Evolutionary conservation across 306 rosid species (phyloP).

Genomic region (Quercus variabilis): DNA sequence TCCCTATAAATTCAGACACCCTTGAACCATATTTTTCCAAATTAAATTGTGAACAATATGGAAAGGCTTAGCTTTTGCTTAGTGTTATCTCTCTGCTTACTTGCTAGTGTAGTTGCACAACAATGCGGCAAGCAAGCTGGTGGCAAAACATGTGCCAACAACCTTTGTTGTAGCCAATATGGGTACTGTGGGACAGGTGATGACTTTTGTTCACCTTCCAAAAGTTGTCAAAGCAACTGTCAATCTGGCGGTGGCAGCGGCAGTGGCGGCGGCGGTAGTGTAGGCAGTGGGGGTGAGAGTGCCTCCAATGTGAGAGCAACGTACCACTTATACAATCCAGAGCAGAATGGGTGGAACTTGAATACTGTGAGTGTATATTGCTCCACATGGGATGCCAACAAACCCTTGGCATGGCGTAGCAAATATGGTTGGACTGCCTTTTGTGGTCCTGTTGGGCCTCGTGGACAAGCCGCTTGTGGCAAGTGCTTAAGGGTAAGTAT

Average conservation of each 20-base stretch:
- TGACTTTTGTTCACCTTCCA: slow-evolving; percentile 36
- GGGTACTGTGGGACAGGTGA: slow-evolving; percentile 51
- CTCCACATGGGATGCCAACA: slow-evolving; percentile 69
- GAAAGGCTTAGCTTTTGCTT: background rate
- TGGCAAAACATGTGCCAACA: slow-evolving; percentile 31
- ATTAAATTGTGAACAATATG: slow-evolving; percentile 8
- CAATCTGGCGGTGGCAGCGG: background rate
- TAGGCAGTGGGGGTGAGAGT: background rate
- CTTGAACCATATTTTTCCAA: background rate
- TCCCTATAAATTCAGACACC: background rate
- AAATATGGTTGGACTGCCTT: slow-evolving; percentile 82
- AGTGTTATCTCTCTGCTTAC: background rate
- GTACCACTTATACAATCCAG: slow-evolving; percentile 61
- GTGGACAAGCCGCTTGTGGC: slow-evolving; percentile 55
- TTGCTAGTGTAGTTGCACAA: slow-evolving; percentile 11
- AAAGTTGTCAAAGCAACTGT: slow-evolving; percentile 55
- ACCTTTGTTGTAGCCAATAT: slow-evolving; percentile 56
- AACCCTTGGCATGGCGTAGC: slow-evolving; percentile 65
- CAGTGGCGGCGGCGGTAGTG: too few relatives aligned
- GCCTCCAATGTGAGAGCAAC: slow-evolving; percentile 57
- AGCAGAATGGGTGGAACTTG: slow-evolving; percentile 54
- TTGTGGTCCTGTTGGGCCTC: slow-evolving; percentile 62
- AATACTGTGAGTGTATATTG: slow-evolving; percentile 56
- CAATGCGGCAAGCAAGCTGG: slow-evolving; percentile 57
- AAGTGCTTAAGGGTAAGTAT: slow-evolving; percentile 51